A percentile compares a stretch with the other conserved stretches of the same genome.
phyloP scores from a whole-genome alignment of 2,329 filamentous ascomycete species.

The Epichloe typhina region DNA sequence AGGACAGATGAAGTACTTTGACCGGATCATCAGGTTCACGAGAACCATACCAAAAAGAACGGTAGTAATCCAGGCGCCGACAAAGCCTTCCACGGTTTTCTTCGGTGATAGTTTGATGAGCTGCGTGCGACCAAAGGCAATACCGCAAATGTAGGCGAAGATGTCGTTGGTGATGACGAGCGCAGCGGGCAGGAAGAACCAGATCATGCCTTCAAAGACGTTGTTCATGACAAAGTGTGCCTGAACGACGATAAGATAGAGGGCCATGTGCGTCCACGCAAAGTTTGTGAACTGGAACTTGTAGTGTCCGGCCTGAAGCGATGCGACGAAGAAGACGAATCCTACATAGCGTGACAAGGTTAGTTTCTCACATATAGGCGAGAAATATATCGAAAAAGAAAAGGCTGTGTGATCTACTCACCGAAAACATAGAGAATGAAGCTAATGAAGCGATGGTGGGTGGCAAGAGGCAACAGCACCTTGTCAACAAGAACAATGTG shows the following conservation, averaged over 20 bases:
- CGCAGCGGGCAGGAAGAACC: slow-evolving; percentile 93
- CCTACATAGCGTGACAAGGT: slow-evolving; percentile 34
- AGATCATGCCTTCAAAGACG: slow-evolving; percentile 98
- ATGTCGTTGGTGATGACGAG: slow-evolving; percentile 98
- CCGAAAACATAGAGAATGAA: slow-evolving; percentile 97
- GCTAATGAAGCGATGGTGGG: slow-evolving; percentile 96
- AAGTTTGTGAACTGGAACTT: slow-evolving; percentile 99
- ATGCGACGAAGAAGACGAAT: slow-evolving; percentile 95
- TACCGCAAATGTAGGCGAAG: slow-evolving; percentile 93
- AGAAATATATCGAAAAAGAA: neutral
- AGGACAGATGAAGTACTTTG: slow-evolving; percentile 96
- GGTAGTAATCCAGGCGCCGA: slow-evolving; percentile 93
- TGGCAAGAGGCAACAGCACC: slow-evolving; percentile 82
- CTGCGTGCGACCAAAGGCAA: slow-evolving; percentile 90
- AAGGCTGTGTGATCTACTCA: slow-evolving; percentile 29
- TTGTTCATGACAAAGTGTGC: slow-evolving; percentile 99
- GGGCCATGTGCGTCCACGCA: slow-evolving; percentile 98
- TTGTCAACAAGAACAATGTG: slow-evolving; percentile 93
- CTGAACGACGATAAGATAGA: slow-evolving; percentile 94
- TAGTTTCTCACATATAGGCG: neutral
- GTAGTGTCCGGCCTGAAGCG: slow-evolving; percentile 90
- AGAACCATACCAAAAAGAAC: slow-evolving; percentile 71
- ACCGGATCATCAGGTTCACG: slow-evolving; percentile 74
- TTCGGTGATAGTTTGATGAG: slow-evolving; percentile 97
- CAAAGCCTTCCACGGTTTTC: slow-evolving; percentile 96